A percentile compares a stretch with the other conserved stretches of the same genome.
Conservation (phyloP, 1,284 basidiomycete species). For the Wolfiporia cocos region DNA sequence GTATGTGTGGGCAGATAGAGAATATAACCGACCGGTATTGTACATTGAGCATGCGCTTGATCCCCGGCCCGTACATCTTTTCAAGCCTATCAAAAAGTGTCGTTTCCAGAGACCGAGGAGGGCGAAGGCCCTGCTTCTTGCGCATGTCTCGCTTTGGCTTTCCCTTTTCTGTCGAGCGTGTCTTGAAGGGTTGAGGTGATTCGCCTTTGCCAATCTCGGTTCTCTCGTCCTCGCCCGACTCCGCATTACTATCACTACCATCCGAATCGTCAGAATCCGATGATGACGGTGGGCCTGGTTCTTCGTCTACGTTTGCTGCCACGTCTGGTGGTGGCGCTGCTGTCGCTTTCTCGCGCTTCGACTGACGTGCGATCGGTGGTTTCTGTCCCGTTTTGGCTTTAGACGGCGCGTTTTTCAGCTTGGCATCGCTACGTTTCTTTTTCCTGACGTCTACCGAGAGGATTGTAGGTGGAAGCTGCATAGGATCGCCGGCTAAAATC, state of each 20-base stretch:
- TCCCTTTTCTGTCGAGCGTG: constrained; percentile 3
- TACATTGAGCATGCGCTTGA: constrained; percentile 84
- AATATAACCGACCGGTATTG: constrained; percentile 68
- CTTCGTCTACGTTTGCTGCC: too few relatives aligned
- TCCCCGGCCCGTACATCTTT: constrained; percentile 74
- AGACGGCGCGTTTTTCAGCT: not conserved
- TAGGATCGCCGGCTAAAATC: constrained; percentile 86
- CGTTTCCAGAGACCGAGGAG: constrained; percentile 75
- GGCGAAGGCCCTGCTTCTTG: constrained; percentile 34
- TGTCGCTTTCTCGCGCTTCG: not conserved
- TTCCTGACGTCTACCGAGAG: constrained; percentile 48
- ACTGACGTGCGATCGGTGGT: not conserved
- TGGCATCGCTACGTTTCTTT: constrained; percentile 20
- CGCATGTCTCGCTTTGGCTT: constrained; percentile 5
- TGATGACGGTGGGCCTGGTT: not conserved
- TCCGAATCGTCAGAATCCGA: not conserved
- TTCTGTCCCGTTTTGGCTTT: not conserved
- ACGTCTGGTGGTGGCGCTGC: not conserved
- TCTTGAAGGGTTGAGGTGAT: not conserved
- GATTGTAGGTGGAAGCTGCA: constrained; percentile 92
- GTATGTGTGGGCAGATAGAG: not conserved
- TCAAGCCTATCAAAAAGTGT: constrained; percentile 93
- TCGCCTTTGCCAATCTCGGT: not conserved
- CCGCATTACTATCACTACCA: not conserved
- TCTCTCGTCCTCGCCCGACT: not conserved